Conservation (phyloP, 331 rosid genomes). For the Acacia pycnantha region DNA sequence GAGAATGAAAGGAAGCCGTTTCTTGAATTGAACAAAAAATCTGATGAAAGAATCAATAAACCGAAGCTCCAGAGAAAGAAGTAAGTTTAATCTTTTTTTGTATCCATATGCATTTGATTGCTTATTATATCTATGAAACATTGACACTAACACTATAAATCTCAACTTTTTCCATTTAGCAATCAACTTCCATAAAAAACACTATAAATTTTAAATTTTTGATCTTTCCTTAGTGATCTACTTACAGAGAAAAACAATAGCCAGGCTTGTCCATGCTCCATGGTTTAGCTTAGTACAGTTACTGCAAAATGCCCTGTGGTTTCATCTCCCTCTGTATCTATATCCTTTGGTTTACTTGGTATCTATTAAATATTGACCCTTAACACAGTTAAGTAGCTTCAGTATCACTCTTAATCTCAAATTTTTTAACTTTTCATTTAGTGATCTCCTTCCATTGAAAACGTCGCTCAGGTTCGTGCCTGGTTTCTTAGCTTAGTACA, state of each 20-base stretch:
- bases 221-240: neutral
- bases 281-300: neutral
- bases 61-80: conserved; percentile 43
- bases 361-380: neutral
- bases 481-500: neutral
- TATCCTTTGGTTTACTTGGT: neutral
- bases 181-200: neutral
- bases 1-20: conserved; percentile 46
- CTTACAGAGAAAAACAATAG: neutral
- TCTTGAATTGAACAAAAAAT: conserved; percentile 38
- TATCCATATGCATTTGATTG: neutral
- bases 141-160: neutral
- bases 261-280: neutral
- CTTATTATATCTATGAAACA: neutral
- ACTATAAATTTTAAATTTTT: neutral
- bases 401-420: neutral
- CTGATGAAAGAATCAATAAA: conserved; percentile 25
- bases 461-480: neutral
- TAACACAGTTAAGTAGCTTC: neutral
- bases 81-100: conserved; percentile 31
- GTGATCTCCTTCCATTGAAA: neutral
- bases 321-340: neutral
- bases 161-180: neutral
- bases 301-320: neutral
- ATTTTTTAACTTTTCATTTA: neutral